Conservation (phyloP, 495 filamentous ascomycete genomes). For the Baudoinia panamericana region DNA sequence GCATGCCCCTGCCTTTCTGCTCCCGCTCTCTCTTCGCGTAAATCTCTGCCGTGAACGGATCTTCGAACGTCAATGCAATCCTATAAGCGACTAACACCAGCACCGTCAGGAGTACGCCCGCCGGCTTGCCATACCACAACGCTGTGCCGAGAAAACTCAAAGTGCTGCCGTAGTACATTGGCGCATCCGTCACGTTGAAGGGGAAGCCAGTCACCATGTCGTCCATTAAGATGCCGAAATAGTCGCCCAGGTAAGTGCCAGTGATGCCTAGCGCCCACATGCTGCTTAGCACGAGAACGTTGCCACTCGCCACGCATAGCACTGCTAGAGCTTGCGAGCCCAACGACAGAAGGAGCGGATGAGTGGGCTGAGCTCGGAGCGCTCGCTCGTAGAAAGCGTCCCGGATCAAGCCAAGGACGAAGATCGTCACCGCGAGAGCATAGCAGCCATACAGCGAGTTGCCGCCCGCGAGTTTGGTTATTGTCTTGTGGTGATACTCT, state of each 20-base stretch:
- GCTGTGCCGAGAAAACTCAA: conserved; percentile 84
- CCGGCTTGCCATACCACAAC: conserved; percentile 78
- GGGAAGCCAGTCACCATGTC: conserved; percentile 84
- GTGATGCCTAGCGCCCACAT: conserved; percentile 93
- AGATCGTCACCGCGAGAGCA: conserved; percentile 74
- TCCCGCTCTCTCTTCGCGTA: conserved; percentile 71
- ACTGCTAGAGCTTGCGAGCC: conserved; percentile 47
- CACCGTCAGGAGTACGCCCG: conserved; percentile 63
- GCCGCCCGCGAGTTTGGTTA: conserved; percentile 76
- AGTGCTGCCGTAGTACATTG: conserved; percentile 94
- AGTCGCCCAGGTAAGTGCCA: conserved; percentile 94
- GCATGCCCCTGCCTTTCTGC: conserved; percentile 36
- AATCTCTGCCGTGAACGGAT: conserved; percentile 92
- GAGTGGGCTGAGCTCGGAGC: conserved; percentile 63
- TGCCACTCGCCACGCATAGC: conserved; percentile 58
- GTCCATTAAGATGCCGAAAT: conserved; percentile 97
- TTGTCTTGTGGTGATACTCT: conserved; percentile 85
- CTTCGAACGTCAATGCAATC: conserved; percentile 78
- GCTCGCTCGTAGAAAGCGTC: conserved; percentile 64
- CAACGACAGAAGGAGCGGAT: conserved; percentile 44
- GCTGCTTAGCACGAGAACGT: conserved; percentile 69
- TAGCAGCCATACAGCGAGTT: conserved; percentile 78
- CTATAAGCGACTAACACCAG: conserved; percentile 68
- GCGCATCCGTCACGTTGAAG: conserved; percentile 82
- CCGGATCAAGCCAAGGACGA: conserved; percentile 76